A percentile compares a stretch with the other conserved stretches of the same genome.
phyloP scores from a whole-genome alignment of 768 basidiomycete species.

The Mycena crocata region DNA sequence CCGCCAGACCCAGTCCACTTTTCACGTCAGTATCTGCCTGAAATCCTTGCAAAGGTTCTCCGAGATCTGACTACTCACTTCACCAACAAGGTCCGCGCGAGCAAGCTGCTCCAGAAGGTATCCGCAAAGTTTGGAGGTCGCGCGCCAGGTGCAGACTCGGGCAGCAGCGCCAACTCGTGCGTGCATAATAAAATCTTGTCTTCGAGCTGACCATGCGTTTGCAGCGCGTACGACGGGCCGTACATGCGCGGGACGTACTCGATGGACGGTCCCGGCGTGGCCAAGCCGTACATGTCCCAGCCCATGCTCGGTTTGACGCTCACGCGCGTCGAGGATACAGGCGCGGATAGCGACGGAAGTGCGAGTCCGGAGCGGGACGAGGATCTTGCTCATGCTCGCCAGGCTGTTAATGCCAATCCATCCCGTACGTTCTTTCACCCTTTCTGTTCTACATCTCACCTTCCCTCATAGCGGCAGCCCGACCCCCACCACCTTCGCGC shows the following conservation, averaged over 20 bases:
- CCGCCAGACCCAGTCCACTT: constrained; percentile 10
- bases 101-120: constrained; percentile 32
- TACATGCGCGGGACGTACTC: constrained; percentile 45
- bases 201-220: neutral
- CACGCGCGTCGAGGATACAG: constrained; percentile 34
- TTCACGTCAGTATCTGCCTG: constrained; percentile 18
- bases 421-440: neutral
- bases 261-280: constrained; percentile 39
- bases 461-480: neutral
- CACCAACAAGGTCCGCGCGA: constrained; percentile 32
- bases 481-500: constrained; percentile 24
- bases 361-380: constrained; percentile 35
- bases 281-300: constrained; percentile 61
- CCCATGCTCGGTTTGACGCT: constrained; percentile 48
- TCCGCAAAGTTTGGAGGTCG: constrained; percentile 26
- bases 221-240: neutral
- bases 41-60: neutral
- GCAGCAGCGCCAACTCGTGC: neutral
- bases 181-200: neutral
- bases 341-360: constrained; percentile 37
- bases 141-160: neutral
- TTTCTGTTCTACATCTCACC: neutral
- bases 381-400: neutral
- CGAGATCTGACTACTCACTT: neutral
- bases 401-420: neutral